Conservation (phyloP, 2,329 filamentous ascomycete genomes). For the Didymella lethalis region DNA sequence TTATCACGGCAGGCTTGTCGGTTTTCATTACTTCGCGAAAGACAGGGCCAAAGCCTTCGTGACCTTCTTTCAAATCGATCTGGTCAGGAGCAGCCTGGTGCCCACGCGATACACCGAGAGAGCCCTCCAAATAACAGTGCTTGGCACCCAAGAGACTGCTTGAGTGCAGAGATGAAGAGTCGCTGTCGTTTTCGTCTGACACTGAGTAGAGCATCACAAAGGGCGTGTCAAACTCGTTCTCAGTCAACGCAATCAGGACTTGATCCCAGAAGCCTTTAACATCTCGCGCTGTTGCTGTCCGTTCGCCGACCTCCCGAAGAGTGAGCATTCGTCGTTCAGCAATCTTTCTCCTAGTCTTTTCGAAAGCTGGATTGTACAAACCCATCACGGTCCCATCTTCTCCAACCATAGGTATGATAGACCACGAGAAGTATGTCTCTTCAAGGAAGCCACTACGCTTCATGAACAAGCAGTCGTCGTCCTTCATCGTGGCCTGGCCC, state of each 20-base stretch:
- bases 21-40: slow-evolving; percentile 78
- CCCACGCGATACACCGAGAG: slow-evolving; percentile 70
- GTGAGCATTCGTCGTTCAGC: slow-evolving; percentile 82
- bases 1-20: slow-evolving; percentile 71
- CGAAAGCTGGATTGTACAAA: slow-evolving; percentile 81
- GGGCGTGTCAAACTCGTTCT: slow-evolving; percentile 77
- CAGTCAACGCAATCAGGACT: slow-evolving; percentile 72
- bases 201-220: slow-evolving; percentile 81
- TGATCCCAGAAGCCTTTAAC: slow-evolving; percentile 77
- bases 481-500: slow-evolving; percentile 83
- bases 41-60: slow-evolving; percentile 77
- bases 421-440: slow-evolving; percentile 85
- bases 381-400: slow-evolving; percentile 77
- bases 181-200: slow-evolving; percentile 73
- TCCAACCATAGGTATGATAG: slow-evolving; percentile 78
- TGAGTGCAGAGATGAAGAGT: slow-evolving; percentile 75
- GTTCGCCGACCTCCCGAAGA: slow-evolving; percentile 78
- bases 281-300: slow-evolving; percentile 74
- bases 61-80: slow-evolving; percentile 74
- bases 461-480: slow-evolving; percentile 80
- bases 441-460: slow-evolving; percentile 74
- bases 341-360: slow-evolving; percentile 80
- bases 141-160: slow-evolving; percentile 69
- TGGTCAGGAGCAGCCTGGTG: slow-evolving; percentile 68
- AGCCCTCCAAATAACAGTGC: slow-evolving; percentile 73